Base-by-base conservation (phyloP, 805 yeast genomes). In the Wickerhamomyces strasburgensis region DNA sequence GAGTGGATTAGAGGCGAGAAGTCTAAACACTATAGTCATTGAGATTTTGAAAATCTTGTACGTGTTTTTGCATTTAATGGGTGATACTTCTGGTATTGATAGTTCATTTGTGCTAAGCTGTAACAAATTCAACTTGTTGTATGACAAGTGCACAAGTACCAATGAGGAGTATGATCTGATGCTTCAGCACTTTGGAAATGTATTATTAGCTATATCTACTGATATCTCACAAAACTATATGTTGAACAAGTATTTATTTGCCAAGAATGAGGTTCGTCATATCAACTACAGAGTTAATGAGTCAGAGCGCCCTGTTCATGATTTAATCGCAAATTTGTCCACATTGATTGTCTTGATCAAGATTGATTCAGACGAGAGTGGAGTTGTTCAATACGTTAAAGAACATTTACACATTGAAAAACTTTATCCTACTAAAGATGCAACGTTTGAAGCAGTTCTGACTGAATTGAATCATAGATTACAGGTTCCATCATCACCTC, bases 361-460 rank as follows among this genome's bases (percentile, higher is more conserved):
- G 5, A 46, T 52, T 19, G 57, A 70, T 50, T 48, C 68, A 52
- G 48, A 70, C 46, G 48, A 69, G 58, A 28, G 36, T 16, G 48
- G 42, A 14, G 42, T 51, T 7, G 45, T 37, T 17, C 31, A 37
- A 9, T 35, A 42, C n/a, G 40, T 54, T 6, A 32, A 33, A 17
- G 39, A 40, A 2, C 36, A 44, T 15, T 27, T 54, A 6, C 16
- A 48, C 27, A 3, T 49, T 2, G 32, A 39, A 5, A 16, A 29
- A 11, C 30, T 54, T 4, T 26, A 33, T 15, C n/a, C 5, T 9
- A 25, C 25, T 21, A 21, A 21, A 8, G 25, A 21, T 21, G 25
- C 7, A 21, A 21, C 25, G 10, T 21, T 21, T 21, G 25, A 21
- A 21, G 7, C 25, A 11, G 25, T 21, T 21, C 11, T 11, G 11